A percentile compares a stretch with the other conserved stretches of the same genome.
Evolutionary conservation across 345 rosid genomes (phyloP).

Genomic region (Pistacia integerrima): DNA sequence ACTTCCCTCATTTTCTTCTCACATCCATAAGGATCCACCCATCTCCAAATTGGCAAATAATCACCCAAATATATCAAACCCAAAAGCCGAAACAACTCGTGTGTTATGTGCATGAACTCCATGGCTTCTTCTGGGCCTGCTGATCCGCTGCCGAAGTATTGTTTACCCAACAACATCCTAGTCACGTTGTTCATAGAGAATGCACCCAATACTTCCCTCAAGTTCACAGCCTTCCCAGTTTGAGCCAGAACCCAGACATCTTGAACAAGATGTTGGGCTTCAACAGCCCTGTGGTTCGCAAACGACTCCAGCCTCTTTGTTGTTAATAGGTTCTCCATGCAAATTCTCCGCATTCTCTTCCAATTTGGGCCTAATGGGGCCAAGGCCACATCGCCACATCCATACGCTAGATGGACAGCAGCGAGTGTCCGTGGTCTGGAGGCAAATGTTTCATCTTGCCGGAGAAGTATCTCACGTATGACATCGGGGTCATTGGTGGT

Average conservation of each 20-base stretch:
- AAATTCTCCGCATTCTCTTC: conserved; percentile 71
- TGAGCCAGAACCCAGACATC: conserved; percentile 39
- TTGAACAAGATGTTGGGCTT: conserved; percentile 49
- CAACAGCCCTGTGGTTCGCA: conserved; percentile 41
- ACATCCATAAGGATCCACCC: conserved; percentile 80
- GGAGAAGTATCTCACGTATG: conserved; percentile 66
- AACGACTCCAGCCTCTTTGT: conserved; percentile 57
- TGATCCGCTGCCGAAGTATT: conserved; percentile 69
- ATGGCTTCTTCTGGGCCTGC: conserved; percentile 63
- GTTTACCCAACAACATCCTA: conserved; percentile 80
- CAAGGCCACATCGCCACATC: conserved; percentile 77
- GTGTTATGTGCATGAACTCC: conserved; percentile 90
- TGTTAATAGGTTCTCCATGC: conserved; percentile 66
- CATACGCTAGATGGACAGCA: conserved; percentile 73
- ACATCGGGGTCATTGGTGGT: conserved; percentile 78
- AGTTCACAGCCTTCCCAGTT: conserved; percentile 46
- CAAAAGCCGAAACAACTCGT: conserved; percentile 64
- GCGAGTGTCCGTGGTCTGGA: conserved; percentile 85
- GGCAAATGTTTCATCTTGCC: conserved; percentile 79
- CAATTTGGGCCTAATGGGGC: conserved; percentile 76
- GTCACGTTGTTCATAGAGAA: conserved; percentile 96
- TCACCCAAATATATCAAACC: conserved; percentile 89
- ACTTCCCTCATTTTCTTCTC: conserved; percentile 84
- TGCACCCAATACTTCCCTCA: conserved; percentile 77
- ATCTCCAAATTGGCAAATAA: conserved; percentile 88